Base-by-base conservation (phyloP, 345 rosid species). In the Salix exigua region DNA sequence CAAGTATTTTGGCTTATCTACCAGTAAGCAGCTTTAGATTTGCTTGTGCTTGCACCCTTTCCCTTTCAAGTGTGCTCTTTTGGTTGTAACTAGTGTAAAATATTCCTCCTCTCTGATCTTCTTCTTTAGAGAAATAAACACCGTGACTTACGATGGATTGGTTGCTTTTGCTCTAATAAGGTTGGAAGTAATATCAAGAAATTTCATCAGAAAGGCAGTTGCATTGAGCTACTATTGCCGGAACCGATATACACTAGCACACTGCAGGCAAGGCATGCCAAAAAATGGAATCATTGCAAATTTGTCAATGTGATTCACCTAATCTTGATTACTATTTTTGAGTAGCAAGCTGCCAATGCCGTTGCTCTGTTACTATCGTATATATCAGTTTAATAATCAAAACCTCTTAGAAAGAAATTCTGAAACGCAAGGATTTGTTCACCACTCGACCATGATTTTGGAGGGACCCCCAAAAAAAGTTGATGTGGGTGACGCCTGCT, bases 41-140 rank as follows among this genome's bases (percentile, higher is more conserved):
- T 83, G 81, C 82, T 85, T 81, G 77, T 78, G 77, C 55, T 48
- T 68, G 64, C 70, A 42, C 72, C 16, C 35, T 64, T 40, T 76
- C 69, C 73, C 21, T 68, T 72, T 73, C 62, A 50, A 16, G 78
- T 71, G 83, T 87, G 77, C 70, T 76, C 50, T 60, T 73, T 78
- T 68, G 51, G 66, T 74, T 72, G 53, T 40, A 63, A 66, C 25
- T 77, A 11, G 58, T 81, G 83, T 88, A 82, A 80, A 74, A 78
- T 77, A 38, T 63, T 71, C 55, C 80, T 67, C 76, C 35, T 19
- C 58, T 73, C 72, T 60, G 71, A 71, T 78, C 40, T 68, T 61
- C 28, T 33, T 7, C 9, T 18, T 61, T 16, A 16, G 53, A 75
- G 68, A 70, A 75, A 25, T 25, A 70, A 80, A 21, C 25, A 60